phyloP scores from a whole-genome alignment of 1,139 yeast genomes.

The Yamadazyma sp. region DNA sequence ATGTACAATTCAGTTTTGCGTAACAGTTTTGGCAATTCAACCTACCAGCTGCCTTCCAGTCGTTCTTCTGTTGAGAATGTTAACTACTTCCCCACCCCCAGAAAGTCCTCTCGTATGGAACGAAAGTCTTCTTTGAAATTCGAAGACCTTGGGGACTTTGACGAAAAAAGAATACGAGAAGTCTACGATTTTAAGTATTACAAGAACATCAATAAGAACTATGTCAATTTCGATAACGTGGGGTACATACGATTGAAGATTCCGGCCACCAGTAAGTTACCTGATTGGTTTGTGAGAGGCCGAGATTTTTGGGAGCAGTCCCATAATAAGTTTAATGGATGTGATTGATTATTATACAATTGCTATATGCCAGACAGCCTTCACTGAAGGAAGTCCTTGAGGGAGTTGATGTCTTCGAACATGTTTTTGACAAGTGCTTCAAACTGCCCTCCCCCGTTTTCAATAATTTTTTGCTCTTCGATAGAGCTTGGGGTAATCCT shows the following conservation, averaged over 20 bases:
- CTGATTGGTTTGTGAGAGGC: constrained; percentile 68
- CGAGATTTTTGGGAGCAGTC: constrained; percentile 61
- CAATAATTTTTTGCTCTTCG: constrained; percentile 61
- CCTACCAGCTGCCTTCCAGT: constrained; percentile 18
- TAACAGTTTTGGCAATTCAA: constrained; percentile 14
- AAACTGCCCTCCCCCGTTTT: constrained; percentile 40
- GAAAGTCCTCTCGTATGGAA: constrained; percentile 11
- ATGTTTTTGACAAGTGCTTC: constrained; percentile 47
- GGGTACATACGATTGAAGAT: constrained; percentile 47
- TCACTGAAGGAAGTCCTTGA: constrained; percentile 44
- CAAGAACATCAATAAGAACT: constrained; percentile 31
- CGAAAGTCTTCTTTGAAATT: constrained; percentile 8
- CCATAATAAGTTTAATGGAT: constrained; percentile 3
- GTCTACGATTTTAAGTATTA: constrained; percentile 38
- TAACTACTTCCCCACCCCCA: constrained; percentile 2
- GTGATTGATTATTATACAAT: no score
- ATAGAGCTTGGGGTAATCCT: constrained; percentile 61
- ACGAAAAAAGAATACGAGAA: constrained; percentile 23
- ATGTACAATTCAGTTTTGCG: constrained; percentile 28
- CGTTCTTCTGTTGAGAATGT: constrained; percentile 25
- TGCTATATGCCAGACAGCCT: background rate
- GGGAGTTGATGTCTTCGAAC: constrained; percentile 54
- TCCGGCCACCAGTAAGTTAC: constrained; percentile 63
- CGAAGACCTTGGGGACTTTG: constrained; percentile 18
- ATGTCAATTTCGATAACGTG: constrained; percentile 35